phyloP scores from a whole-genome alignment of 164 flowering plant species.

The Taxillus chinensis region DNA sequence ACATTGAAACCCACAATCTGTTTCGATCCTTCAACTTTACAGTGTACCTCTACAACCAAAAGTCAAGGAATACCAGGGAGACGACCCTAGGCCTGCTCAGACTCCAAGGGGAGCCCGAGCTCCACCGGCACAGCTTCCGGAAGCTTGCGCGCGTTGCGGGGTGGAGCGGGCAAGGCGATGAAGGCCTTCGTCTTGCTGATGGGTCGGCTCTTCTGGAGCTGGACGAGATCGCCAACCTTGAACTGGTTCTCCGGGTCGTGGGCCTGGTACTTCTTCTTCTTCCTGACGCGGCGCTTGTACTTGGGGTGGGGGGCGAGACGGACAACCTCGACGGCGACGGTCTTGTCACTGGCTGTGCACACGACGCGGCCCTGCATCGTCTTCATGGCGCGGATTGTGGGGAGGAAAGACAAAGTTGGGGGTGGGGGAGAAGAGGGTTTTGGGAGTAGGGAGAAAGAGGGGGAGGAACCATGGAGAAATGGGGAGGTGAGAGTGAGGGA shows the following conservation, averaged over 20 bases:
- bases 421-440: not conserved
- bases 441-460: not conserved
- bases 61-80: too few species aligned
- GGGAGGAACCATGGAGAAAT: not conserved
- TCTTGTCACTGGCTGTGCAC: slow-evolving; percentile 1
- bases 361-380: slow-evolving; percentile 1
- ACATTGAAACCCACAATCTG: too few species aligned
- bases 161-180: not conserved
- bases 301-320: not conserved
- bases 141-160: not conserved
- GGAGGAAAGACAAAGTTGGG: not conserved
- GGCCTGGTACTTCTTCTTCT: slow-evolving; percentile 3
- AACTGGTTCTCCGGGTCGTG: slow-evolving; percentile 4
- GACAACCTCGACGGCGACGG: not conserved
- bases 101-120: not conserved
- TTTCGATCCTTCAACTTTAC: too few species aligned
- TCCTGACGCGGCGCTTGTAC: not conserved
- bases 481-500: not conserved
- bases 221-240: slow-evolving; percentile 1
- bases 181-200: slow-evolving; percentile 1
- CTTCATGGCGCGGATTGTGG: not conserved
- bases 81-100: not conserved
- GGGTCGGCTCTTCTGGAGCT: slow-evolving; percentile 1
- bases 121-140: not conserved
- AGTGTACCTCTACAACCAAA: too few species aligned